A percentile compares a stretch with the other conserved stretches of the same genome.
Evolutionary conservation across 2,329 filamentous ascomycete species (phyloP).

Genomic region (Verticillium tricorpus): DNA sequence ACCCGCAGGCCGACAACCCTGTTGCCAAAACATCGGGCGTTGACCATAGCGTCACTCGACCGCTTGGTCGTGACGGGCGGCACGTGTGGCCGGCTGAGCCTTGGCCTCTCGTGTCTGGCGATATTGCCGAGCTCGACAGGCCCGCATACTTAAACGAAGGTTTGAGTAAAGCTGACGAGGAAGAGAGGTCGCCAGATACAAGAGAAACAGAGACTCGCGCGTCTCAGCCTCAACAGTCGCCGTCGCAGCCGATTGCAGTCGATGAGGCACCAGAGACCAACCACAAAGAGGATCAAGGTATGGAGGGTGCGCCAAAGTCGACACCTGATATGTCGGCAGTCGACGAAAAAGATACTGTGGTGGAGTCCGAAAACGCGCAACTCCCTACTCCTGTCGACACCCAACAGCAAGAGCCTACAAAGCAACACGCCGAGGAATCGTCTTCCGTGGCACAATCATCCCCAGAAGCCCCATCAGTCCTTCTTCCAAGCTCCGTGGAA

Average conservation of each 20-base stretch:
- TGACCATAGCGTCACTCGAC: not conserved
- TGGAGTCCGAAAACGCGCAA: not conserved
- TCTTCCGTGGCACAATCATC: not conserved
- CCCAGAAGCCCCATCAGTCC: not conserved
- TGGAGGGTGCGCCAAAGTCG: not conserved
- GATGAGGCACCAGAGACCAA: not conserved
- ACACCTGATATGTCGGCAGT: not conserved
- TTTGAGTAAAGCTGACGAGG: not conserved
- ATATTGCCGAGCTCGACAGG: not conserved
- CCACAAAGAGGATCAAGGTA: not conserved
- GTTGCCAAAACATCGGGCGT: not conserved
- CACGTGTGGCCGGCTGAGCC: not conserved
- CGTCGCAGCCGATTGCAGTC: not conserved
- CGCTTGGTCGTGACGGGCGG: not conserved
- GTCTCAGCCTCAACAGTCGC: not conserved
- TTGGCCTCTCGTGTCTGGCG: not conserved
- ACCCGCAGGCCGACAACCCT: not conserved
- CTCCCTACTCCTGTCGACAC: conserved; percentile 5
- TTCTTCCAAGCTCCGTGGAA: not conserved
- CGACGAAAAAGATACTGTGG: not conserved
- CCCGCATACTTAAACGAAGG: not conserved
- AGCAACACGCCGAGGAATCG: not conserved
- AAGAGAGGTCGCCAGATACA: not conserved
- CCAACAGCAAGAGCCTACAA: conserved; percentile 2
- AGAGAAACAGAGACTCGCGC: not conserved